A percentile compares a stretch with the other conserved stretches of the same genome.
Evolutionary conservation across 495 filamentous ascomycete genomes (phyloP).

Genomic region (Podospora comata): DNA sequence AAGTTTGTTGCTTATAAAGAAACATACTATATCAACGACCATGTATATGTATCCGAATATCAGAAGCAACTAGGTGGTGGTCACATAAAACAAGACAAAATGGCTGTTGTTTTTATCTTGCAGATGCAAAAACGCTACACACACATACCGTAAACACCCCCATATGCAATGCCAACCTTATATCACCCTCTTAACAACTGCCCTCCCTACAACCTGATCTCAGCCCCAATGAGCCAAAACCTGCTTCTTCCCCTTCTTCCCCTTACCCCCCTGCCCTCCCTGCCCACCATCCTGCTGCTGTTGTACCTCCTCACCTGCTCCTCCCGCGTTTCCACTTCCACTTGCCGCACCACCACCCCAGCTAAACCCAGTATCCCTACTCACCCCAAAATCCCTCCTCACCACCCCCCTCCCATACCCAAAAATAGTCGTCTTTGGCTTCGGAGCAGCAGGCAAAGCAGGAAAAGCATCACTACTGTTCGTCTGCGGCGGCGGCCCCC

Average conservation of each 20-base stretch:
- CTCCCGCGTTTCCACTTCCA: conserved; percentile 1
- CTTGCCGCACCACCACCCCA: conserved; percentile 40
- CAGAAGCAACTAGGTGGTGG: no score
- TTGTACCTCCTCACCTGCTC: conserved; percentile 3
- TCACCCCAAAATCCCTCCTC: conserved; percentile 57
- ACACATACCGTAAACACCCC: no score
- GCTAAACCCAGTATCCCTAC: conserved; percentile 39
- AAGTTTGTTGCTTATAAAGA: no score
- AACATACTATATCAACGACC: no score
- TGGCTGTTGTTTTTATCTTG: no score
- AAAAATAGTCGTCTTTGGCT: conserved; percentile 74
- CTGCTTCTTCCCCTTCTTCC: conserved; percentile 78
- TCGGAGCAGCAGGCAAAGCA: conserved; percentile 72
- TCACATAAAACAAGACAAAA: no score
- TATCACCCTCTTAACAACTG: no score
- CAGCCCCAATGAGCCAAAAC: conserved; percentile 59
- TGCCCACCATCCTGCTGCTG: conserved; percentile 33
- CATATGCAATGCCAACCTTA: no score
- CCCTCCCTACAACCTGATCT: no score
- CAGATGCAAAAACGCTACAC: background rate
- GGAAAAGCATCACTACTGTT: conserved; percentile 65
- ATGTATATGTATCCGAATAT: no score
- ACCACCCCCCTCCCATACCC: conserved; percentile 70
- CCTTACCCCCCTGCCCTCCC: conserved; percentile 48
- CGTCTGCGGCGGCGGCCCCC: background rate